A percentile compares a stretch with the other conserved stretches of the same genome.
These are phyloP conservation scores for Leishmania tropica DNA, from an alignment of 208 protist species.

Conservation along the genomic window DNA sequence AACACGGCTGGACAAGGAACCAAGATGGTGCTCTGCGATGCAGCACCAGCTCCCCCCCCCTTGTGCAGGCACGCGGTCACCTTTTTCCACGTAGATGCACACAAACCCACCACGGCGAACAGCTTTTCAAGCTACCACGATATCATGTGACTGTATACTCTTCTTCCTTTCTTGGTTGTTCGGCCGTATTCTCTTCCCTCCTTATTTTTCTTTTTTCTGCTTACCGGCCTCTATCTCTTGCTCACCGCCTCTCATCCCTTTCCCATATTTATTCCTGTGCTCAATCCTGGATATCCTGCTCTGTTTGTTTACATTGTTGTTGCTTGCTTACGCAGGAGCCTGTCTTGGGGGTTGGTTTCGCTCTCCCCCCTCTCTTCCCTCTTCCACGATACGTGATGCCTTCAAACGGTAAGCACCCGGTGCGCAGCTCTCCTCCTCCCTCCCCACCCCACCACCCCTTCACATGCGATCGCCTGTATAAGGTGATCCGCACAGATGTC, in stretches of 20 bases:
- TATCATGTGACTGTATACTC: neutral
- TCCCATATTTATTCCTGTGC: neutral
- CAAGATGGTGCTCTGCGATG: neutral
- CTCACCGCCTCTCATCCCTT: neutral
- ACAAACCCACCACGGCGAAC: neutral
- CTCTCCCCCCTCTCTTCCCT: neutral
- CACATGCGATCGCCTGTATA: neutral
- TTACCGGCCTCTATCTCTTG: neutral
- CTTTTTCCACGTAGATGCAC: neutral
- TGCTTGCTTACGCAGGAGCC: too few species aligned
- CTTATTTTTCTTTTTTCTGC: neutral
- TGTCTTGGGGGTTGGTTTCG: neutral
- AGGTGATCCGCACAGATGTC: neutral
- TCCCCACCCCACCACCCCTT: neutral
- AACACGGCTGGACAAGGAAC: neutral
- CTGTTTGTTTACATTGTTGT: neutral
- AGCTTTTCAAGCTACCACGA: neutral
- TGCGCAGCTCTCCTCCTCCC: neutral
- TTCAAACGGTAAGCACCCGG: neutral
- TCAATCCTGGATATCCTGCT: neutral
- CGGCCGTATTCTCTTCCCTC: neutral
- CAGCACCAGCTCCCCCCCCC: neutral
- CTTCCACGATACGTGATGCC: neutral
- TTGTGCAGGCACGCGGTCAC: neutral
- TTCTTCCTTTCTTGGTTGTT: neutral